phyloP scores from a whole-genome alignment of 768 basidiomycete species.

The Lenzites betulinus region DNA sequence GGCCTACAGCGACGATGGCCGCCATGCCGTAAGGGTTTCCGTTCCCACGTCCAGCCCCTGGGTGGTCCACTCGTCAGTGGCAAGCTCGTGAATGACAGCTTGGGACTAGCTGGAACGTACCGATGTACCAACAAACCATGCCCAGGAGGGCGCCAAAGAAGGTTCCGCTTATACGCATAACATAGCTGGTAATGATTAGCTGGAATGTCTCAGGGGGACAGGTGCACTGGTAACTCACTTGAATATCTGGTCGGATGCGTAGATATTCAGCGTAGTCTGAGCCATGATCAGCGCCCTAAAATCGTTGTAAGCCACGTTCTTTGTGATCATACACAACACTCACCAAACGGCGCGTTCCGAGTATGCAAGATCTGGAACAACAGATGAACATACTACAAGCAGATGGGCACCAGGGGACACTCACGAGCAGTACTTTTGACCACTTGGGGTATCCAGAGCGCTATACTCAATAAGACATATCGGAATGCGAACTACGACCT shows the following conservation, averaged over 20 bases:
- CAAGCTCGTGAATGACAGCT: not conserved
- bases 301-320: slow-evolving; percentile 3
- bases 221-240: slow-evolving; percentile 36
- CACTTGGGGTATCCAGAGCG: slow-evolving; percentile 54
- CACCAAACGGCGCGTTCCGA: slow-evolving; percentile 49
- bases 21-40: slow-evolving; percentile 59
- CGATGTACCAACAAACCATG: slow-evolving; percentile 53
- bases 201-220: not conserved
- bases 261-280: slow-evolving; percentile 58
- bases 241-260: slow-evolving; percentile 57
- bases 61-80: not conserved
- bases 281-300: slow-evolving; percentile 60
- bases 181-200: slow-evolving; percentile 34
- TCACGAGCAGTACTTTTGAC: slow-evolving; percentile 43
- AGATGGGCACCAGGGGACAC: slow-evolving; percentile 16
- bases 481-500: slow-evolving; percentile 51
- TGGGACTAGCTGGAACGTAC: slow-evolving; percentile 21
- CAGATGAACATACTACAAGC: not conserved
- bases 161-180: slow-evolving; percentile 49
- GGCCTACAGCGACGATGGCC: slow-evolving; percentile 47
- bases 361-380: slow-evolving; percentile 42
- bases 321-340: slow-evolving; percentile 2
- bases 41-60: slow-evolving; percentile 44
- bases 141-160: slow-evolving; percentile 49
- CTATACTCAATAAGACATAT: slow-evolving; percentile 49